Evolutionary conservation across 495 filamentous ascomycete genomes (phyloP).

Genomic region (Xylaria longipes): DNA sequence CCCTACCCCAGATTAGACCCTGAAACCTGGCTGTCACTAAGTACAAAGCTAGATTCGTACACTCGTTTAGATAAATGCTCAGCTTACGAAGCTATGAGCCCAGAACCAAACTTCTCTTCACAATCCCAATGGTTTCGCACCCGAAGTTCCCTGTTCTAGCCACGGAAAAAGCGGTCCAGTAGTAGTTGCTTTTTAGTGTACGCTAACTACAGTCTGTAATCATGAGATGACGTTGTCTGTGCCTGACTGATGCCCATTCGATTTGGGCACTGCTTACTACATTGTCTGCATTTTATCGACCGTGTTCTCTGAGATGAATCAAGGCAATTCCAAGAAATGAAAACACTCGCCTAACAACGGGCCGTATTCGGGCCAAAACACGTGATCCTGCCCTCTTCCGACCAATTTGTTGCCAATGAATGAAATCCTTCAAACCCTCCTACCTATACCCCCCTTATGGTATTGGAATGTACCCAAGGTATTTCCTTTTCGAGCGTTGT

Average conservation of each 20-base stretch:
- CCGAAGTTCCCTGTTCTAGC: neutral
- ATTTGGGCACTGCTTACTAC: conserved; percentile 13
- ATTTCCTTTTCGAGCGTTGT: neutral
- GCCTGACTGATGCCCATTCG: neutral
- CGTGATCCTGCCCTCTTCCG: neutral
- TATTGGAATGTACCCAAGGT: neutral
- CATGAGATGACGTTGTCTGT: neutral
- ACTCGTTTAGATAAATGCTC: neutral
- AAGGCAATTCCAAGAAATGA: neutral
- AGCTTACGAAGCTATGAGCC: conserved; percentile 10
- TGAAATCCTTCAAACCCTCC: neutral
- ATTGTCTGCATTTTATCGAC: neutral
- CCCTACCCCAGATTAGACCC: conserved; percentile 25
- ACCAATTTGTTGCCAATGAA: neutral
- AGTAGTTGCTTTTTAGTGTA: neutral
- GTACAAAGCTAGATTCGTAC: neutral
- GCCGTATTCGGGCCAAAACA: conserved; percentile 7
- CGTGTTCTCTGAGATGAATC: neutral
- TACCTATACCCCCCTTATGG: neutral
- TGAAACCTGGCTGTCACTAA: neutral
- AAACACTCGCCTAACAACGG: neutral
- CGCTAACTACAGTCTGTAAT: neutral
- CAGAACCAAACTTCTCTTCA: neutral
- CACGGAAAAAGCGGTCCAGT: neutral
- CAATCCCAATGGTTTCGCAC: neutral